phyloP scores from a whole-genome alignment of 208 protist genomes.

The Leptomonas pyrrhocoris region DNA sequence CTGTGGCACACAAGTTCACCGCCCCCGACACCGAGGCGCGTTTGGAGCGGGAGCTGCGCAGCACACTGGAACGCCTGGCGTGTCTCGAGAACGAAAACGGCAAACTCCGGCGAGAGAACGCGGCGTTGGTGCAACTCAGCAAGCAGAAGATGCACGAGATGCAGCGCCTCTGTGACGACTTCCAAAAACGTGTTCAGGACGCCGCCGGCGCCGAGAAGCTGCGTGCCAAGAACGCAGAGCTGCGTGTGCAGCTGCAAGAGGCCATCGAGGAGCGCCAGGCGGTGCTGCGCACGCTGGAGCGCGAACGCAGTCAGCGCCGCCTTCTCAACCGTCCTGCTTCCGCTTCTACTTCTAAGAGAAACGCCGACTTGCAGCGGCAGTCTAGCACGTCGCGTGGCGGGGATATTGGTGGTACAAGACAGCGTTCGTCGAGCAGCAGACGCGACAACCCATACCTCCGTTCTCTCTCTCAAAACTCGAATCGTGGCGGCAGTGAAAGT shows the following conservation, averaged over 20 bases:
- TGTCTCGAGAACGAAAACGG: slow-evolving; percentile 55
- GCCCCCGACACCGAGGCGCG: not conserved
- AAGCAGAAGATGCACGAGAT: slow-evolving; percentile 87
- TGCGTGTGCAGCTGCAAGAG: slow-evolving; percentile 50
- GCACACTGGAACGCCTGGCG: slow-evolving; percentile 2
- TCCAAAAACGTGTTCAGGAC: slow-evolving; percentile 50
- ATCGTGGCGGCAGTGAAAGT: not conserved
- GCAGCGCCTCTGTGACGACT: slow-evolving; percentile 80
- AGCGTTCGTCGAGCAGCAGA: slow-evolving; percentile 1
- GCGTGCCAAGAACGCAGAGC: slow-evolving; percentile 43
- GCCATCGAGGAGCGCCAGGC: slow-evolving; percentile 47
- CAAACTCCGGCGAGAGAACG: slow-evolving; percentile 65
- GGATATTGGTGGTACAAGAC: not conserved
- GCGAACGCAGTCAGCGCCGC: slow-evolving; percentile 28
- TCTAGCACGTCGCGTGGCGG: not conserved
- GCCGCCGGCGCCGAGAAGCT: slow-evolving; percentile 55
- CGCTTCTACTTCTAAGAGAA: not conserved
- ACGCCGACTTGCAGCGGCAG: slow-evolving; percentile 1
- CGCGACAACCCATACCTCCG: slow-evolving; percentile 34
- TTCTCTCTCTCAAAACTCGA: slow-evolving; percentile 30
- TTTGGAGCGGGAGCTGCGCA: slow-evolving; percentile 25
- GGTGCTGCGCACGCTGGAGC: slow-evolving; percentile 33
- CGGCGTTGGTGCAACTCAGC: slow-evolving; percentile 60
- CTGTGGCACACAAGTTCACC: not conserved
- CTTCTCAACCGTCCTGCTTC: not conserved